These are phyloP conservation scores for Elongisporangium prolatum DNA, from an alignment of 352 stramenopile species.

Conservation along the genomic window DNA sequence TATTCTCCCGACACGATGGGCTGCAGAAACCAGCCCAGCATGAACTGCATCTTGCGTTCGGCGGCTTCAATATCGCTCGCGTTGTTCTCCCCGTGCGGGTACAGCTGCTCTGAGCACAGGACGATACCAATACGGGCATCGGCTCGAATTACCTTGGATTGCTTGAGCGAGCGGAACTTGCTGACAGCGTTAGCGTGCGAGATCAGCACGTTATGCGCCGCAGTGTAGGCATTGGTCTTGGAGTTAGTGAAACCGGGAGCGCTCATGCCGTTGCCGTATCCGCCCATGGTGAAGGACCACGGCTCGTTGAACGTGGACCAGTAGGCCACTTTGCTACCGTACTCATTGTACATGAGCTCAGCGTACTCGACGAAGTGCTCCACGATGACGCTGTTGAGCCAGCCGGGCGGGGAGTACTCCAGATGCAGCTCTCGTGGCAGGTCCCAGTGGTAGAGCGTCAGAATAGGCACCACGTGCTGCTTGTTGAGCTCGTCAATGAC, in stretches of 20 bases:
- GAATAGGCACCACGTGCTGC: constrained; percentile 83
- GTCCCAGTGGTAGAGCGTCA: constrained; percentile 98
- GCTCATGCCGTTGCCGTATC: constrained; percentile 74
- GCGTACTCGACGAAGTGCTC: constrained; percentile 84
- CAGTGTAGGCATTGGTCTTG: constrained; percentile 41
- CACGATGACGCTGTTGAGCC: constrained; percentile 52
- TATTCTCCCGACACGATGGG: constrained; percentile 91
- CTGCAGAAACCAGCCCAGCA: constrained; percentile 89
- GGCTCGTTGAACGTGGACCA: constrained; percentile 96
- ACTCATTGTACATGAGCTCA: constrained; percentile 87
- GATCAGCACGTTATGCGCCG: constrained; percentile 87
- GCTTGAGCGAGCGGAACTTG: constrained; percentile 80
- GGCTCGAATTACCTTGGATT: constrained; percentile 21
- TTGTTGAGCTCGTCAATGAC: constrained; percentile 83
- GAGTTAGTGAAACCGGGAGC: constrained; percentile 38
- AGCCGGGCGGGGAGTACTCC: constrained; percentile 67
- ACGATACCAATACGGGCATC: constrained; percentile 88
- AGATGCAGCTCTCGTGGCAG: constrained; percentile 86
- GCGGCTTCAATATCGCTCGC: constrained; percentile 51
- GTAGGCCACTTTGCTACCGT: constrained; percentile 88
- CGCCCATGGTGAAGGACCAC: constrained; percentile 78
- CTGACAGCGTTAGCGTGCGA: constrained; percentile 86
- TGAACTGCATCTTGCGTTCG: constrained; percentile 85
- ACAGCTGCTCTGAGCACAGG: constrained; percentile 76
- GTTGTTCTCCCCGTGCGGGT: constrained; percentile 67